Conservation (phyloP, 2,329 filamentous ascomycete genomes). For the Bipolaris oryzae region DNA sequence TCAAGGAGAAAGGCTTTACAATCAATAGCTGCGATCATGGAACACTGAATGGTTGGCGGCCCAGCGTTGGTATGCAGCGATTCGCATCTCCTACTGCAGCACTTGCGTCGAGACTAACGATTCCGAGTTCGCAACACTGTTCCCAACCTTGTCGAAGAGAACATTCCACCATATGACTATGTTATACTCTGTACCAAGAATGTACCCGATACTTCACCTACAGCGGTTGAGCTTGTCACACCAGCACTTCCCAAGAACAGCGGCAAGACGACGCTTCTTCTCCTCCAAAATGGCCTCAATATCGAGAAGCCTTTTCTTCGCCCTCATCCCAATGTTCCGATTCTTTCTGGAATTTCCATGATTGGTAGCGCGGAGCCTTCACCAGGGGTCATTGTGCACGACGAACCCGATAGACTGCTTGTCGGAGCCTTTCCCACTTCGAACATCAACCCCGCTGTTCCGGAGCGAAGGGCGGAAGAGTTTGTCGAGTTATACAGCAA, state of each 20-base stretch:
- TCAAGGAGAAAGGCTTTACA: constrained; percentile 56
- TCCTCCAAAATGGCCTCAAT: constrained; percentile 69
- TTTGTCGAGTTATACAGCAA: constrained; percentile 59
- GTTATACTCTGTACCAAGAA: constrained; percentile 66
- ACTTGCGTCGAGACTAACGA: neutral
- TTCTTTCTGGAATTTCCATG: constrained; percentile 61
- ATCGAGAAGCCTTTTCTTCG: constrained; percentile 62
- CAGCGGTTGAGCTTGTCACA: constrained; percentile 55
- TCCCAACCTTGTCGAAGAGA: constrained; percentile 52
- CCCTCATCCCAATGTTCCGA: constrained; percentile 58
- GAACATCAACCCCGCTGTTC: constrained; percentile 28
- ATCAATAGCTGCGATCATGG: constrained; percentile 65
- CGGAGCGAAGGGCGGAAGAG: constrained; percentile 44
- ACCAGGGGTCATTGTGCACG: constrained; percentile 59
- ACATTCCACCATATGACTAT: constrained; percentile 57
- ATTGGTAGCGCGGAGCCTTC: constrained; percentile 59
- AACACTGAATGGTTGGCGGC: constrained; percentile 56
- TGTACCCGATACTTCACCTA: constrained; percentile 59
- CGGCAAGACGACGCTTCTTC: constrained; percentile 59
- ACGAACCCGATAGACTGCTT: constrained; percentile 57
- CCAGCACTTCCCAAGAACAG: constrained; percentile 58
- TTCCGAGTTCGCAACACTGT: constrained; percentile 55
- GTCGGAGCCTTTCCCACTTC: constrained; percentile 59
- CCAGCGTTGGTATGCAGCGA: constrained; percentile 48
- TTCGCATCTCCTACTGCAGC: neutral